Base-by-base conservation (phyloP, 139 green algal species). In the Dunaliella sp. region DNA sequence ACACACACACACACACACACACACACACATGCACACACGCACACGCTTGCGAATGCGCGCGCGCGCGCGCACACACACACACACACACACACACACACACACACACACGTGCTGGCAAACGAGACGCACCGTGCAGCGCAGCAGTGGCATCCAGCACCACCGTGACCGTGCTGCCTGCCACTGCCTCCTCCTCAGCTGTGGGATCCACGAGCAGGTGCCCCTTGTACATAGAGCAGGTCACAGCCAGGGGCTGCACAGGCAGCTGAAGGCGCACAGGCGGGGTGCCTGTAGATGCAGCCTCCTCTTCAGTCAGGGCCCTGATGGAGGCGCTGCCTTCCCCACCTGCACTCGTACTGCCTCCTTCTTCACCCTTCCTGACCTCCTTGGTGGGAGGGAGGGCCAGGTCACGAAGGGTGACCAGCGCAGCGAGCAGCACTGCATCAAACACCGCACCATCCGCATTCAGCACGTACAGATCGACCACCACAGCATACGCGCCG, bases 401-500 rank as follows among this genome's bases (percentile, higher is more conserved):
- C 3, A 72, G 22, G 81, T 79, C 58, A 7, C 57, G 57, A 36
- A 98, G 88, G 1, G 92, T 92, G 22, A 91, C 92, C 21, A 95
- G 37, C 7, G 87, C 86, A 0, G 95, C 94, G 25, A 98, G 89
- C 83, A 97, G 83, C 26, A 82, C 83, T 26, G 89, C 92, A 38
- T 98, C 95, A 1, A 95, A 36, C 16, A 97, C 57, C 0, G 77
- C 65, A 73, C 95, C 95, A 83, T 95, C 94, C 48, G 90, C 90
- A 58, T 96, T 92, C 28, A 97, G 88, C 1, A 97, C 83, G 83
- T 96, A 96, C 0, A 97, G 34, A 83, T 97, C 93, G 1, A 97
- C 38, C 75, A 92, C 90, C 1, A 90, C 77, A 16, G 84, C 80
- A 92, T 94, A 98, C 0, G 89, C 92, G 7, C 92, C 92, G 38